A percentile compares a stretch with the other conserved stretches of the same genome.
These are phyloP conservation scores for Phytophthora europaea DNA, from an alignment of 352 stramenopile genomes.

Conservation along the genomic window DNA sequence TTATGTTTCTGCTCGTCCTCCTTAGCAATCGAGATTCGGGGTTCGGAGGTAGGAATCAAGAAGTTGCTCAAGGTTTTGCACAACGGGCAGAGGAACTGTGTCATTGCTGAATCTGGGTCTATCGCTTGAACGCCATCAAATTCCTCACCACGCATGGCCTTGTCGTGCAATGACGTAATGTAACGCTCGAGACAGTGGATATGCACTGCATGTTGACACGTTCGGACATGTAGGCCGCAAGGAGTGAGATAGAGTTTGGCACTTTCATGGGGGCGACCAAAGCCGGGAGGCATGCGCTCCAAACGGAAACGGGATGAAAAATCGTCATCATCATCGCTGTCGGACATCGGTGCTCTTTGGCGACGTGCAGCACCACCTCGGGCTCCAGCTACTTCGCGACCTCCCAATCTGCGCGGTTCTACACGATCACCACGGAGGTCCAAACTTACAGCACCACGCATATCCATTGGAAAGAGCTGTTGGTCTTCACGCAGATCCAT, in stretches of 20 bases:
- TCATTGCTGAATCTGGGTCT: constrained; percentile 90
- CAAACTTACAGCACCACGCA: constrained; percentile 52
- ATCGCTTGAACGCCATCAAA: constrained; percentile 92
- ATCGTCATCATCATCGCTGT: constrained; percentile 69
- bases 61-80: constrained; percentile 95
- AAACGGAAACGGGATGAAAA: constrained; percentile 48
- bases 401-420: constrained; percentile 36
- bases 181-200: constrained; percentile 90
- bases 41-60: constrained; percentile 84
- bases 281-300: constrained; percentile 57
- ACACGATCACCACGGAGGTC: constrained; percentile 44
- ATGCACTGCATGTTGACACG: constrained; percentile 89
- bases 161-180: constrained; percentile 88
- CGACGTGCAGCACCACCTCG: constrained; percentile 33
- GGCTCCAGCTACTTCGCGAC: constrained; percentile 31
- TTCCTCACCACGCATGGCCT: constrained; percentile 88
- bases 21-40: constrained; percentile 36
- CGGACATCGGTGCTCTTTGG: constrained; percentile 41
- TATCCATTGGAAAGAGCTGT: constrained; percentile 64
- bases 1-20: constrained; percentile 36
- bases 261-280: constrained; percentile 58
- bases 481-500: constrained; percentile 74
- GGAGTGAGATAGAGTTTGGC: constrained; percentile 81
- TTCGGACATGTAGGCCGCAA: constrained; percentile 86
- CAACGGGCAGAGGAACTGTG: constrained; percentile 93